Conservation (phyloP, 805 yeast genomes). For the Myxozyma udenii region DNA sequence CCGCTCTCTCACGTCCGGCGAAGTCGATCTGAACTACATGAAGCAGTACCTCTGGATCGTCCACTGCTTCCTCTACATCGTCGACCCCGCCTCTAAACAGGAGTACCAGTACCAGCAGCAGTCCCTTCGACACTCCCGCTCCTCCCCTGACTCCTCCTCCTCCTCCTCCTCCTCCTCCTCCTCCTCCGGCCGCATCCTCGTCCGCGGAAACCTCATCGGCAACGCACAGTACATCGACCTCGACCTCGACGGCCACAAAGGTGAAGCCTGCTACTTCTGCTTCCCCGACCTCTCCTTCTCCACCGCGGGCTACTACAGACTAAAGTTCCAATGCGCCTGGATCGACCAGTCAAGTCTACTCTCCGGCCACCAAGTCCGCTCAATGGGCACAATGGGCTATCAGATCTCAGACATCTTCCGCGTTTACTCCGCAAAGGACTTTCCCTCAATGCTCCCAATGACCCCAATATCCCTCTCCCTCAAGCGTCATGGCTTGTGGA, state of each 20-base stretch:
- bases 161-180: background rate
- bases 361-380: constrained; percentile 17
- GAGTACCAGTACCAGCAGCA: background rate
- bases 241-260: constrained; percentile 13
- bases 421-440: constrained; percentile 40
- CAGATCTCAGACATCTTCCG: constrained; percentile 32
- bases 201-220: constrained; percentile 28
- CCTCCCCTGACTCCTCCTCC: background rate
- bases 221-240: constrained; percentile 23
- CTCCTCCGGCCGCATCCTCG: constrained; percentile 19
- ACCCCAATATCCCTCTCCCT: constrained; percentile 25
- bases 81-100: background rate
- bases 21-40: constrained; percentile 18
- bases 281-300: constrained; percentile 39
- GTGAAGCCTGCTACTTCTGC: constrained; percentile 33
- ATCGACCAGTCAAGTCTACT: constrained; percentile 32
- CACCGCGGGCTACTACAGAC: constrained; percentile 37
- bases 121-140: background rate
- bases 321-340: constrained; percentile 34
- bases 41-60: constrained; percentile 26
- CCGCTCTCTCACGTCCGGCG: constrained; percentile 8
- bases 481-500: constrained; percentile 26
- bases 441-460: constrained; percentile 36
- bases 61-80: constrained; percentile 20
- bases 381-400: constrained; percentile 28